These are phyloP conservation scores for Xylariaceae sp. DNA, from an alignment of 2,329 filamentous ascomycete species.

Conservation along the genomic window DNA sequence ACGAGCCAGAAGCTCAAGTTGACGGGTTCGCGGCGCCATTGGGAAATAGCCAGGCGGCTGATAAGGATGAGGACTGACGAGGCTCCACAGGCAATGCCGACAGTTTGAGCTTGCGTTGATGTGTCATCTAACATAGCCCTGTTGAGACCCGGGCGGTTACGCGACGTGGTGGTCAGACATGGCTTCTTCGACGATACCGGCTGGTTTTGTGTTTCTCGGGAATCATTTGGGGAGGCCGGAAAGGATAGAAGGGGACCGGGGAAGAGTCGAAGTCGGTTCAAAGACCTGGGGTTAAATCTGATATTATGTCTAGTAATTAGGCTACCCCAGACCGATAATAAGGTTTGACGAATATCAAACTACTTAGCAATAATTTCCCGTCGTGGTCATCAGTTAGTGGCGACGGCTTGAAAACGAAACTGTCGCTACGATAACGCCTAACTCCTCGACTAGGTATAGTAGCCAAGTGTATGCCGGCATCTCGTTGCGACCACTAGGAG, in stretches of 20 bases:
- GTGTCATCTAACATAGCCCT: slow-evolving; percentile 14
- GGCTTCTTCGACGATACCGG: not conserved
- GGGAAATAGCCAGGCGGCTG: slow-evolving; percentile 25
- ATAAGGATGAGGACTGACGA: slow-evolving; percentile 30
- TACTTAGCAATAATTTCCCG: too few relatives aligned
- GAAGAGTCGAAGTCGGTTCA: too few relatives aligned
- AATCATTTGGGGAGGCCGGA: not conserved
- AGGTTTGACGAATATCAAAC: too few relatives aligned
- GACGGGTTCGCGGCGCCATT: slow-evolving; percentile 30
- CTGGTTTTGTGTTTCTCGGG: not conserved
- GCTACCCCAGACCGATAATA: too few relatives aligned
- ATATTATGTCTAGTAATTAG: too few relatives aligned
- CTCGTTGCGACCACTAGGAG: too few relatives aligned
- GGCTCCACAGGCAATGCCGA: slow-evolving; percentile 28
- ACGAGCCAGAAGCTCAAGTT: slow-evolving; percentile 33
- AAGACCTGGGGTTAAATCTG: too few relatives aligned
- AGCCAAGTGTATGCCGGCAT: too few relatives aligned
- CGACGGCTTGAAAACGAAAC: too few relatives aligned
- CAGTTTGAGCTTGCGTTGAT: slow-evolving; percentile 19
- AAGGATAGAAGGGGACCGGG: not conserved
- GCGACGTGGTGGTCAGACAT: slow-evolving; percentile 5
- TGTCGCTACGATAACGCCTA: too few relatives aligned
- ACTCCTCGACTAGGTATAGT: too few relatives aligned
- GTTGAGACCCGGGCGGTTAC: not conserved
- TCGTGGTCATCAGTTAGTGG: too few relatives aligned